These are phyloP conservation scores for Berkeleyomyces rouxiae DNA, from an alignment of 2,329 filamentous ascomycete species.

Conservation along the genomic window DNA sequence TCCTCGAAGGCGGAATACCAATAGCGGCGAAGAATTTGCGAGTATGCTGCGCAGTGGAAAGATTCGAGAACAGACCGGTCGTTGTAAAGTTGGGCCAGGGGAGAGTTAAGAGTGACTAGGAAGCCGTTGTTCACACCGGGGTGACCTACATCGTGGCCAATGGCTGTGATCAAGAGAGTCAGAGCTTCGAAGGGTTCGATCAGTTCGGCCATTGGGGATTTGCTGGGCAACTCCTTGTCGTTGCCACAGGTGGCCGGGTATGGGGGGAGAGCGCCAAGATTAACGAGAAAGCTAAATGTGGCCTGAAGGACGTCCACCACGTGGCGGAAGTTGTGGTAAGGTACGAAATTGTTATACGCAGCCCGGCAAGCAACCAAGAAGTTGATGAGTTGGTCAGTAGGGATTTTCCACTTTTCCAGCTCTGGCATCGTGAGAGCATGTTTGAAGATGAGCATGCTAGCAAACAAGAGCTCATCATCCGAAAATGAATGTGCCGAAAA, in stretches of 20 bases:
- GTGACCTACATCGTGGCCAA: conserved; percentile 94
- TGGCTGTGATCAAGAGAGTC: conserved; percentile 82
- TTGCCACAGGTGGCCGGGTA: conserved; percentile 31
- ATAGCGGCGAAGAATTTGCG: conserved; percentile 80
- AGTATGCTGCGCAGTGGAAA: conserved; percentile 94
- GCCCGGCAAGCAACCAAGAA: conserved; percentile 79
- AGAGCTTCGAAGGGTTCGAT: conserved; percentile 78
- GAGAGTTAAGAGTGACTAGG: conserved; percentile 76
- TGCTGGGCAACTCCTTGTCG: conserved; percentile 21
- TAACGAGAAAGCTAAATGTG: conserved; percentile 74
- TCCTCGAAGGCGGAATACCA: conserved; percentile 77
- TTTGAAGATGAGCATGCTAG: conserved; percentile 72
- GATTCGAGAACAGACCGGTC: conserved; percentile 93
- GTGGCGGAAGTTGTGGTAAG: conserved; percentile 97
- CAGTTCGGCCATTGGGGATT: conserved; percentile 54
- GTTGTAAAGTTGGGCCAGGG: conserved; percentile 88
- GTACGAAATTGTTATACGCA: conserved; percentile 92
- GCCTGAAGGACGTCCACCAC: conserved; percentile 93
- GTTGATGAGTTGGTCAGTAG: conserved; percentile 62
- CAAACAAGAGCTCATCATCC: conserved; percentile 80
- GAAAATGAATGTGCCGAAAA: conserved; percentile 82
- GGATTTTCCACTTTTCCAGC: conserved; percentile 63
- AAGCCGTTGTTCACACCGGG: conserved; percentile 98
- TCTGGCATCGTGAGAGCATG: conserved; percentile 73
- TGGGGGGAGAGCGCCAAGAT: conserved; percentile 56